A percentile compares a stretch with the other conserved stretches of the same genome.
Conservation (phyloP, 176 grass and related monocot species). For the Aegilops tauschii region DNA sequence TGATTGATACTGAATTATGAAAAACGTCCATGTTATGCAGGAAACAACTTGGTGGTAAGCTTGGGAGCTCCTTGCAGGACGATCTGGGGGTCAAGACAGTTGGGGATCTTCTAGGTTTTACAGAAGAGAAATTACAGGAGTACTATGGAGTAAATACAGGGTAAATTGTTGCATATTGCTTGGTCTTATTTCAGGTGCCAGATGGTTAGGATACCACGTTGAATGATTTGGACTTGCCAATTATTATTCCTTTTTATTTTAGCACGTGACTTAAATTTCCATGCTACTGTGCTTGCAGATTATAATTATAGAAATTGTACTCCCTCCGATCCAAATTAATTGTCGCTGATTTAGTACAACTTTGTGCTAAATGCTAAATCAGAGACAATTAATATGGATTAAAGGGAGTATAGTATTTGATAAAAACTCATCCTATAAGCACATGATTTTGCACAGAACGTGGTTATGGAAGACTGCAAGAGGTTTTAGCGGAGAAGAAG, state of each 20-base stretch:
- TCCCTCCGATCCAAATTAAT: no score
- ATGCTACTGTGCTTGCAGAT: neutral
- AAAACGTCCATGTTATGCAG: constrained; percentile 42
- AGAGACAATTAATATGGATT: no score
- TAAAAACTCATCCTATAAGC: neutral
- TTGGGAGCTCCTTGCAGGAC: constrained; percentile 82
- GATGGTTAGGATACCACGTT: constrained; percentile 1
- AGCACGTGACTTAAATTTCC: neutral
- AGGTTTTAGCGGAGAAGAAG: constrained; percentile 85
- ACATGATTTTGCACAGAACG: constrained; percentile 38
- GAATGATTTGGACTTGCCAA: neutral
- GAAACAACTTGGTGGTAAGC: constrained; percentile 97
- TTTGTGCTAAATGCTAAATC: no score
- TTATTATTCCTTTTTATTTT: neutral
- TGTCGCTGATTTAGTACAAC: no score
- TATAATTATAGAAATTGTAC: neutral
- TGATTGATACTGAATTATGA: neutral
- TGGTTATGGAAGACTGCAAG: constrained; percentile 97
- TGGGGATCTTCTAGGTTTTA: constrained; percentile 76
- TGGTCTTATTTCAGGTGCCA: constrained; percentile 13
- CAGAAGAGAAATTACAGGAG: constrained; percentile 75
- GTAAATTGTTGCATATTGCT: constrained; percentile 34
- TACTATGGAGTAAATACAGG: constrained; percentile 87
- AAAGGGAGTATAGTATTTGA: neutral
- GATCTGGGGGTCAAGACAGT: constrained; percentile 79